phyloP scores from a whole-genome alignment of 371 early-diverging fungal genomes.

The Mortierella sp. region DNA sequence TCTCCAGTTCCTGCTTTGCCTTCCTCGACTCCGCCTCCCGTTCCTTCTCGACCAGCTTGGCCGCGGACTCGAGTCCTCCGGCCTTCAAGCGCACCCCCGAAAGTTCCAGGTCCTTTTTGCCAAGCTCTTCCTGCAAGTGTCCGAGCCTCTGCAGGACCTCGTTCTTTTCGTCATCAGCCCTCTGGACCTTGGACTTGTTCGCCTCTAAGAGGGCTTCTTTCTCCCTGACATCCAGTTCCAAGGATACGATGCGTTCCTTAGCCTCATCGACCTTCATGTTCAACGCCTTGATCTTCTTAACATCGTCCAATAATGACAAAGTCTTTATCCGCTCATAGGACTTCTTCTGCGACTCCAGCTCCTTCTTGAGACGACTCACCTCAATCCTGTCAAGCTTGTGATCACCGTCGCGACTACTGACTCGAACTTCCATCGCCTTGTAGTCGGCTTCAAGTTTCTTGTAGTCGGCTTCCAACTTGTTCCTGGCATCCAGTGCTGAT shows the following conservation, averaged over 20 bases:
- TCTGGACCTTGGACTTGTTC: slow-evolving; percentile 8
- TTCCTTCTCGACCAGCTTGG: slow-evolving; percentile 27
- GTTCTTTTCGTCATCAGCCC: slow-evolving; percentile 32
- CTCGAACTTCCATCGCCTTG: neutral
- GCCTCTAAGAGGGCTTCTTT: slow-evolving; percentile 1
- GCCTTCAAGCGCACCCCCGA: slow-evolving; percentile 18
- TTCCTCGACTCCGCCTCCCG: slow-evolving; percentile 18
- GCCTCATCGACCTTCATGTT: neutral
- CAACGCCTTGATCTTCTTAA: slow-evolving; percentile 17
- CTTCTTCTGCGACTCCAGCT: slow-evolving; percentile 13
- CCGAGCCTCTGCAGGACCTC: slow-evolving; percentile 23
- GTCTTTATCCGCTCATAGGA: slow-evolving; percentile 7
- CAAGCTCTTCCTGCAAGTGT: slow-evolving; percentile 36
- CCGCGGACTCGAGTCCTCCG: slow-evolving; percentile 25
- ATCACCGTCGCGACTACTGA: neutral
- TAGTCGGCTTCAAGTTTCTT: neutral
- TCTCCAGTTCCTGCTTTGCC: slow-evolving; percentile 12
- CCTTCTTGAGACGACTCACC: slow-evolving; percentile 11
- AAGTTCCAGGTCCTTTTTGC: slow-evolving; percentile 27
- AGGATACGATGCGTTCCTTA: neutral
- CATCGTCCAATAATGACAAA: slow-evolving; percentile 13
- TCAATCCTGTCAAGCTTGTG: slow-evolving; percentile 1
- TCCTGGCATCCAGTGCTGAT: slow-evolving; percentile 4
- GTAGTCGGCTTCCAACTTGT: neutral
- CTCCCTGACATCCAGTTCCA: slow-evolving; percentile 11